Evolutionary conservation across 305 asterid species (phyloP).

Genomic region (Stenogyne calaminthoides): DNA sequence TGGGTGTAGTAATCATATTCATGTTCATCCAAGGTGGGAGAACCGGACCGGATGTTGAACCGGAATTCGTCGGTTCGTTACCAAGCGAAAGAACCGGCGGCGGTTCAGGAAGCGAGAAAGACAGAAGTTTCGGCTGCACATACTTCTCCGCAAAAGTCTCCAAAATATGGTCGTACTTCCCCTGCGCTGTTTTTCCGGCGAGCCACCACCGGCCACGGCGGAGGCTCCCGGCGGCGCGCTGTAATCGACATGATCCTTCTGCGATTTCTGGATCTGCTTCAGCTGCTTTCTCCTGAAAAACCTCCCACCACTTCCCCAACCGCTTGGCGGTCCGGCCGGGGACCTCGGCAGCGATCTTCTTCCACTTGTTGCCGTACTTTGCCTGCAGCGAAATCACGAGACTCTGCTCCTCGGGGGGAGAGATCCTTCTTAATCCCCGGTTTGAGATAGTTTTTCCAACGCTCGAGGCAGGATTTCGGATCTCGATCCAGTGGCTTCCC

Average conservation of each 20-base stretch:
- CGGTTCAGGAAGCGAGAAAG: slow-evolving; percentile 42
- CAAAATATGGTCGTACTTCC: slow-evolving; percentile 72
- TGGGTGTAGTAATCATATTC: slow-evolving; percentile 32
- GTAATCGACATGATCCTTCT: slow-evolving; percentile 25
- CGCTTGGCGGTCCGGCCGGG: slow-evolving; percentile 90
- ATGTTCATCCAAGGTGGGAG: slow-evolving; percentile 62
- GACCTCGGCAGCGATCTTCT: slow-evolving; percentile 78
- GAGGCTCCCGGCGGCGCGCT: slow-evolving; percentile 31
- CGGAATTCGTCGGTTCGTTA: slow-evolving; percentile 34
- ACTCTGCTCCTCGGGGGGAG: slow-evolving; percentile 65
- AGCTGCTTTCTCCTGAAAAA: slow-evolving; percentile 82
- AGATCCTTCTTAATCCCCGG: slow-evolving; percentile 79
- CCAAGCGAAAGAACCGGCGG: slow-evolving; percentile 50
- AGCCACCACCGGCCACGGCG: slow-evolving; percentile 31
- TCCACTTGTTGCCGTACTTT: slow-evolving; percentile 84
- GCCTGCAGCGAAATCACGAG: slow-evolving; percentile 72
- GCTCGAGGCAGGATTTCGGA: slow-evolving; percentile 75
- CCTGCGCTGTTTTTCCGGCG: slow-evolving; percentile 63
- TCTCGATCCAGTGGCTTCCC: slow-evolving; percentile 62
- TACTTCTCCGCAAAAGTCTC: slow-evolving; percentile 84
- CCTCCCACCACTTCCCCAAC: slow-evolving; percentile 95
- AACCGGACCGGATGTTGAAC: slow-evolving; percentile 26
- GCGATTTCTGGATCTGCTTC: slow-evolving; percentile 57
- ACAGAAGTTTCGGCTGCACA: slow-evolving; percentile 58
- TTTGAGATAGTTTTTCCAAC: slow-evolving; percentile 82